Evolutionary conservation across 495 filamentous ascomycete species (phyloP).

Genomic region (Aspergillus saccharolyticus): DNA sequence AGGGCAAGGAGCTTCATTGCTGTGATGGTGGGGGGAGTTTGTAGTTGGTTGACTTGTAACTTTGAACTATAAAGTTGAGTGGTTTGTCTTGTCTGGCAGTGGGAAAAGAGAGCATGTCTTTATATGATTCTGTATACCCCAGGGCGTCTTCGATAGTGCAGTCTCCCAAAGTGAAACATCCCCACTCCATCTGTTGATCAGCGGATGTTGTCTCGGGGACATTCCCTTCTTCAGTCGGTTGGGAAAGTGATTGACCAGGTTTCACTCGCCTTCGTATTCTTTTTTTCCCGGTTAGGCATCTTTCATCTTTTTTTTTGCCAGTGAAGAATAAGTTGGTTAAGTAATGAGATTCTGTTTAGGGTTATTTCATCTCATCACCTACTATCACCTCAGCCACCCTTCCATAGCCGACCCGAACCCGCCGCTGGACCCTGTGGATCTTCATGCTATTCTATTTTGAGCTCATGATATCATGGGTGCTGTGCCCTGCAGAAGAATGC

Average conservation of each 20-base stretch:
- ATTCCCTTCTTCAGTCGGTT: neutral
- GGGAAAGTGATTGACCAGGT: neutral
- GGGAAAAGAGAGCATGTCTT: neutral
- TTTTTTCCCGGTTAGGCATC: neutral
- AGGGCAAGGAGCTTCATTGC: constrained; percentile 10
- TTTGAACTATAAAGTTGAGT: too few relatives aligned
- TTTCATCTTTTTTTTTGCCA: neutral
- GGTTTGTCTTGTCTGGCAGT: too few relatives aligned
- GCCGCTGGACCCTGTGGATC: neutral
- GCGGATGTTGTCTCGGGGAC: neutral
- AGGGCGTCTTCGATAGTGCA: too few relatives aligned
- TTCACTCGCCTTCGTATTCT: neutral
- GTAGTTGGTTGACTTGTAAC: neutral
- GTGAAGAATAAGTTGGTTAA: neutral
- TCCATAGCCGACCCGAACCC: neutral
- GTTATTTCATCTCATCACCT: too few relatives aligned
- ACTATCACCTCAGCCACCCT: neutral
- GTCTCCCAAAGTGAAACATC: neutral
- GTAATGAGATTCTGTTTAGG: neutral
- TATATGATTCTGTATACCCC: too few relatives aligned
- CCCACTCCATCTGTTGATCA: neutral
- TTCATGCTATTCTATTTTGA: neutral
- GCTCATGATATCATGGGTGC: neutral
- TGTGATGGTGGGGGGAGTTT: neutral
- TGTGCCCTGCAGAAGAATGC: neutral